Evolutionary conservation across 176 grass and related monocot species (phyloP), one percentile per base, ranked within the genome.

Genomic region (Musa itinerans): DNA sequence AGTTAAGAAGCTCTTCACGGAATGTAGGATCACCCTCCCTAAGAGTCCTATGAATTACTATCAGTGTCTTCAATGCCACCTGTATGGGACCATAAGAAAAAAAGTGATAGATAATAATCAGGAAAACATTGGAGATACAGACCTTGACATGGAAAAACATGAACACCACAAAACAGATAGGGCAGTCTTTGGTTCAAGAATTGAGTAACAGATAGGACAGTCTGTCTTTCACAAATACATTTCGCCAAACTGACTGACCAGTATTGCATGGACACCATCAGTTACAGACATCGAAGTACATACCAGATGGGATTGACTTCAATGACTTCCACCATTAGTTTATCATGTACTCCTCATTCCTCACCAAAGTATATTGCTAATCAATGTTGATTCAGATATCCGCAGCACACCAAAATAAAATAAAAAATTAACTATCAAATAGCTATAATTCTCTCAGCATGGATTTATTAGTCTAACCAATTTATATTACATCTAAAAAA

Each of bases 21-120:
- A 98, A 98, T 82, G 90, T 80, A 78, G 94, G 86, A 72, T 98
- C 88, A 63, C 90, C 94, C 34, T 98, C 94, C 22, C 88, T 83
- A 16, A 98, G 85, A 87, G 92, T 88, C 85, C 94, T 89, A 79
- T 98, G 94, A 65, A 98, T 98, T 54, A 91, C 94, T 52, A 98
- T 85, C 63, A 93, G 86, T 66, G 90, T 82, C 86, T 98, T 98
- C 75, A 98, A 76, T 48, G 90, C 88, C 79, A 98, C 94, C 94
- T 93, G 76, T 1, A 74, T 25, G 24, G 52, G 66, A 92, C n/a
- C 48, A 81, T 34, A 12, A 65, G 23, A 10, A 11, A n/a, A 12
- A 65, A 29, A 65, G 21, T 11, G 21, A 26, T 21, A 61, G 3
- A 19, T n/a, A 61, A n/a, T 61, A 61, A n/a, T 15, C 17, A n/a